Percentiles rank a stretch among this genome's conserved stretches.
Evolutionary conservation across 2,329 filamentous ascomycete species (phyloP).

Genomic region (Aspergillus jensenii): DNA sequence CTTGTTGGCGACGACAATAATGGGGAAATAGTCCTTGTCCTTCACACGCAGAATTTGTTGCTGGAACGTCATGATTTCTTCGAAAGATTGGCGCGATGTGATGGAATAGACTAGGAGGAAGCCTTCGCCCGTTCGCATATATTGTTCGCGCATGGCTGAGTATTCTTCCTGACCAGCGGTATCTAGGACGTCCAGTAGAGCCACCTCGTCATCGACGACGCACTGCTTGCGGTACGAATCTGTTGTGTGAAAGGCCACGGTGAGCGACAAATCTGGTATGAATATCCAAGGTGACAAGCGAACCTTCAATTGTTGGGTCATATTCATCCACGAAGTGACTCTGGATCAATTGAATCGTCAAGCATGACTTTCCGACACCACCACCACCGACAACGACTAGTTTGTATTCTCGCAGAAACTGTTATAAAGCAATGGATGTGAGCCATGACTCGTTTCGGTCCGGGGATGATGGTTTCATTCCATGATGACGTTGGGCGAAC

Average conservation of each 20-base stretch:
- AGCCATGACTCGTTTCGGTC: constrained; percentile 20
- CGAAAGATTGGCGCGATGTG: constrained; percentile 93
- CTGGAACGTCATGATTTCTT: constrained; percentile 98
- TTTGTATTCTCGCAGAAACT: constrained; percentile 92
- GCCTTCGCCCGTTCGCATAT: constrained; percentile 98
- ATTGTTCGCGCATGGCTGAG: constrained; percentile 98
- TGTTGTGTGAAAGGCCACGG: constrained; percentile 39
- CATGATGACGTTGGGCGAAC: constrained; percentile 2
- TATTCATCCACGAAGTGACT: constrained; percentile 99
- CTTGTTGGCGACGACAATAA: constrained; percentile 99
- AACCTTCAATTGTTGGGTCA: constrained; percentile 97
- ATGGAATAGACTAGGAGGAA: constrained; percentile 98
- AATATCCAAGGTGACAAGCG: constrained; percentile 23
- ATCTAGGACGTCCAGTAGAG: constrained; percentile 94
- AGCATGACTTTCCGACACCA: constrained; percentile 97
- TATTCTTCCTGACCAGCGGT: constrained; percentile 99
- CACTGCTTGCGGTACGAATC: constrained; percentile 99
- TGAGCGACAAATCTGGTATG: constrained; percentile 19
- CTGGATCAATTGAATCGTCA: constrained; percentile 95
- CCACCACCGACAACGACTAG: constrained; percentile 96
- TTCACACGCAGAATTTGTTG: constrained; percentile 98
- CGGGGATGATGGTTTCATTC: neutral
- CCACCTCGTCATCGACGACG: constrained; percentile 96
- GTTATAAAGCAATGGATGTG: constrained; percentile 12
- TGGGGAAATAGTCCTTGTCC: constrained; percentile 99